phyloP scores from a whole-genome alignment of 1,284 basidiomycete species.

The Erythrobasidium hasegawianum region DNA sequence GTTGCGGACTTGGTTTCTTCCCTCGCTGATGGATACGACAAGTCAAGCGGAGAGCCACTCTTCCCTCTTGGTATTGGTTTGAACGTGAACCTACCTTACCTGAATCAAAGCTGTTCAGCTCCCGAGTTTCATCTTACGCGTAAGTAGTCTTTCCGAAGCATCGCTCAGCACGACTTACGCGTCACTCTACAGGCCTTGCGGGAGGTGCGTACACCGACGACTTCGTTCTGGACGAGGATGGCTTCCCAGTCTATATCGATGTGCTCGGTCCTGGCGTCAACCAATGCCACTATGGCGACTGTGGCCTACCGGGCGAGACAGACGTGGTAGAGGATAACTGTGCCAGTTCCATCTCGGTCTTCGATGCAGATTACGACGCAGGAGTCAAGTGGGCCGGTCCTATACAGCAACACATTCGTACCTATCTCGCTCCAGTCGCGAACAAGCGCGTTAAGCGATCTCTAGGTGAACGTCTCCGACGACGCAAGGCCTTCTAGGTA shows the following conservation, averaged over 20 bases:
- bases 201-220: conserved; percentile 43
- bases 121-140: conserved; percentile 37
- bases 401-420: conserved; percentile 31
- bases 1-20: conserved; percentile 44
- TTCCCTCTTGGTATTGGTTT: conserved; percentile 42
- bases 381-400: conserved; percentile 34
- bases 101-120: conserved; percentile 30
- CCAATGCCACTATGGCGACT: conserved; percentile 41
- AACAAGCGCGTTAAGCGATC: conserved; percentile 23
- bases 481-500: conserved; percentile 12
- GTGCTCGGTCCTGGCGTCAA: conserved; percentile 41
- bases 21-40: conserved; percentile 36
- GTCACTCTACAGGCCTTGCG: conserved; percentile 43
- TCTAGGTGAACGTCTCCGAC: not conserved
- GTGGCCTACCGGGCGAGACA: conserved; percentile 45
- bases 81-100: conserved; percentile 43
- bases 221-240: conserved; percentile 41
- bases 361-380: conserved; percentile 45
- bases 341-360: conserved; percentile 42
- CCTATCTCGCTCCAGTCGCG: conserved; percentile 19
- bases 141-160: conserved; percentile 9
- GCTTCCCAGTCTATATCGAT: conserved; percentile 42
- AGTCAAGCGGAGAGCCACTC: conserved; percentile 33
- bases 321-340: conserved; percentile 40
- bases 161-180: too few relatives aligned